A percentile compares a stretch with the other conserved stretches of the same genome.
Evolutionary conservation across 2,329 filamentous ascomycete species (phyloP).

Genomic region (Fusarium bulbicola): DNA sequence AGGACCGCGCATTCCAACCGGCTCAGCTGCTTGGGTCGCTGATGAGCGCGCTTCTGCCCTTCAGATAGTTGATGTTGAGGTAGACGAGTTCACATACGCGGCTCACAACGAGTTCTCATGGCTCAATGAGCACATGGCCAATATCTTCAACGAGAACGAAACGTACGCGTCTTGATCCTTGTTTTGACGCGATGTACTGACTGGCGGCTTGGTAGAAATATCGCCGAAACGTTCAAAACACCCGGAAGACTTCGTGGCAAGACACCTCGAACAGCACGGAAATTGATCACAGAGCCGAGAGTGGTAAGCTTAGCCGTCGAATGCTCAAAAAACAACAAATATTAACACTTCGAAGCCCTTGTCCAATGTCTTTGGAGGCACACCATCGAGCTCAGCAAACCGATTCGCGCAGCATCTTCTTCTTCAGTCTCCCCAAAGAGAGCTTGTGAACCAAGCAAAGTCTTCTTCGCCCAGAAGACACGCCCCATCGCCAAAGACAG

Average conservation of each 20-base stretch:
- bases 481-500: conserved; percentile 45
- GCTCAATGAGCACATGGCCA: conserved; percentile 98
- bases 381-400: conserved; percentile 62
- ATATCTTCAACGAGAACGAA: conserved; percentile 87
- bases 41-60: conserved; percentile 83
- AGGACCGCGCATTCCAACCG: conserved; percentile 73
- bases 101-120: conserved; percentile 95
- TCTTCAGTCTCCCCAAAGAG: conserved; percentile 62
- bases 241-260: conserved; percentile 85
- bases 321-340: not conserved
- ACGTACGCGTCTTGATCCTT: conserved; percentile 64
- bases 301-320: conserved; percentile 61
- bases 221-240: conserved; percentile 96
- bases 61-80: conserved; percentile 80
- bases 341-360: conserved; percentile 60
- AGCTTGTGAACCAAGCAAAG: conserved; percentile 48
- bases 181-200: conserved; percentile 19
- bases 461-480: conserved; percentile 46
- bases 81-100: conserved; percentile 92
- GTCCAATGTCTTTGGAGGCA: conserved; percentile 66
- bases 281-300: conserved; percentile 67
- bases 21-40: conserved; percentile 84
- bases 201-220: conserved; percentile 67
- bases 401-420: conserved; percentile 61
- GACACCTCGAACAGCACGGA: conserved; percentile 77